Conservation (phyloP, 192 early-diverging fungal genomes). For the Phlyctochytrium bullatum region DNA sequence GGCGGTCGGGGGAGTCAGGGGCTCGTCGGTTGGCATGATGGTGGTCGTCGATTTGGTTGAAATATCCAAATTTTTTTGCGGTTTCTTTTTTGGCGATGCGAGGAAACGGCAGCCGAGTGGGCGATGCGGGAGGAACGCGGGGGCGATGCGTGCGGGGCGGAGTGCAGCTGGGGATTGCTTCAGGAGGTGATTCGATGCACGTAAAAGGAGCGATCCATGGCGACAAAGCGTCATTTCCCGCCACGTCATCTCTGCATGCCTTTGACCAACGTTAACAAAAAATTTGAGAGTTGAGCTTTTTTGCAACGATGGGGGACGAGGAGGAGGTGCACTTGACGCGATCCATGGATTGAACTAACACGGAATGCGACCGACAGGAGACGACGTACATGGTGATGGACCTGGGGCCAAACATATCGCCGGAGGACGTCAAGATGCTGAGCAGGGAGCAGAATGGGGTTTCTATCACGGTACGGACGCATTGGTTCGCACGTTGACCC, state of each 20-base stretch:
- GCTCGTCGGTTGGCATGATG: neutral
- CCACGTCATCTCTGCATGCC: no score
- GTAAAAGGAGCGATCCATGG: no score
- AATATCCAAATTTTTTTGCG: neutral
- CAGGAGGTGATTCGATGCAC: no score
- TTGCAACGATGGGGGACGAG: neutral
- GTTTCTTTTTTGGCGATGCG: neutral
- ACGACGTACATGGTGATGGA: constrained; percentile 21
- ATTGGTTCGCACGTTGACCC: neutral
- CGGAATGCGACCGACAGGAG: constrained; percentile 17
- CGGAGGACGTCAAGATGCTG: constrained; percentile 4
- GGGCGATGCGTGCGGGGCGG: no score
- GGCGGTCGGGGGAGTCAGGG: neutral
- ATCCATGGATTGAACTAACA: neutral
- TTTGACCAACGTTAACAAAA: neutral
- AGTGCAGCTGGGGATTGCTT: neutral
- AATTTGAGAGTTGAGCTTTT: neutral
- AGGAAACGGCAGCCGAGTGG: neutral
- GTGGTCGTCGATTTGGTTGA: neutral
- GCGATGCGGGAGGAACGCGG: no score
- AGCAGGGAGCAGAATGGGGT: constrained; percentile 7
- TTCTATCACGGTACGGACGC: constrained; percentile 15
- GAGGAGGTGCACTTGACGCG: neutral
- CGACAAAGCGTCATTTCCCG: no score
- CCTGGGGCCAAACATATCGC: neutral